phyloP scores from a whole-genome alignment of 352 stramenopile genomes.

The Albugo candida region DNA sequence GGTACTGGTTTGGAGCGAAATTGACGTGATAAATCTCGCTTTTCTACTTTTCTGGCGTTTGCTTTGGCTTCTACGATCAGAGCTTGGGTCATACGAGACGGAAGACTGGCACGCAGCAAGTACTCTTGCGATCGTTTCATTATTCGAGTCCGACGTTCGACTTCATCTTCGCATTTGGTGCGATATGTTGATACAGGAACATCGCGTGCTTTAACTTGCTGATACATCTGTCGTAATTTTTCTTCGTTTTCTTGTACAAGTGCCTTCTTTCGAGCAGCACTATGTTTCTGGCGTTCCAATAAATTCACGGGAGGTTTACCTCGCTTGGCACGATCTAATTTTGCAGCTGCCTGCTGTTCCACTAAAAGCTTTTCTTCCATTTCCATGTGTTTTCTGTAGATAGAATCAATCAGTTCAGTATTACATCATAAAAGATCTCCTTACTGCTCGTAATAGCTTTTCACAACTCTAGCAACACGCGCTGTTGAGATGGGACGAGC shows the following conservation, averaged over 20 bases:
- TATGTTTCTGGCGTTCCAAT: conserved; percentile 26
- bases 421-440: too few species aligned
- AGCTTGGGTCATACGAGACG: conserved; percentile 25
- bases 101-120: conserved; percentile 21
- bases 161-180: not conserved
- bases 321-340: conserved; percentile 20
- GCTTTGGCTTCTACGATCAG: not conserved
- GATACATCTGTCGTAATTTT: conserved; percentile 16
- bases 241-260: conserved; percentile 13
- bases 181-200: conserved; percentile 36
- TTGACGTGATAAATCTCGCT: too few species aligned
- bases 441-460: too few species aligned
- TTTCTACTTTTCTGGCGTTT: not conserved
- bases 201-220: conserved; percentile 23
- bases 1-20: conserved; percentile 23
- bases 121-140: conserved; percentile 22
- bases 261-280: conserved; percentile 20
- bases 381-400: conserved; percentile 19
- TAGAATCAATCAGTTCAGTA: too few species aligned
- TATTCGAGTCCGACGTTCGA: conserved; percentile 30
- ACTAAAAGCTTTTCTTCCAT: conserved; percentile 16
- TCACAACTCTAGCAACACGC: too few species aligned
- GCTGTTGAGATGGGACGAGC: too few species aligned
- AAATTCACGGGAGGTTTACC: conserved; percentile 28
- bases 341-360: conserved; percentile 5